Percentiles rank a stretch among this genome's conserved stretches.
phyloP scores from a whole-genome alignment of 139 green algal species.

The Zygnema cylindricum region DNA sequence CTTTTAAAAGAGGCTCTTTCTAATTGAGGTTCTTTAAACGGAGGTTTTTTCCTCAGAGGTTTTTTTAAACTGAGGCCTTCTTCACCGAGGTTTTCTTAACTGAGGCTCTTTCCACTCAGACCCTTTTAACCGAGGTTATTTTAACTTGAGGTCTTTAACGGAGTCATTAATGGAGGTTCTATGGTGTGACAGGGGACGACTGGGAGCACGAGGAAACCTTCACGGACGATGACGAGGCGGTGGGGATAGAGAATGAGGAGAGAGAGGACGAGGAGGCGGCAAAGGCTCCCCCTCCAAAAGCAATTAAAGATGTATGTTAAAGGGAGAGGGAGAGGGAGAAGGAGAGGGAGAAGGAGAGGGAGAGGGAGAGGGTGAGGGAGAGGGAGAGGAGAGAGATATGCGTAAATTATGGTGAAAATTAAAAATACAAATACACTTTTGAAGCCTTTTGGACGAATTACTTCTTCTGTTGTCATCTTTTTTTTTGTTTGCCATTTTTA shows the following conservation, averaged over 20 bases:
- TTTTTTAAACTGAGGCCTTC: no score
- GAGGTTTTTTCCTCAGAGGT: no score
- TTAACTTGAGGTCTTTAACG: not conserved
- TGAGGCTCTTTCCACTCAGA: no score
- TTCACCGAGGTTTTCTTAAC: no score
- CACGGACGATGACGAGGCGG: conserved; percentile 46
- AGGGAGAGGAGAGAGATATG: not conserved
- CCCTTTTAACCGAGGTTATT: not conserved
- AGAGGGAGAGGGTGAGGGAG: conserved; percentile 3
- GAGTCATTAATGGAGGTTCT: not conserved
- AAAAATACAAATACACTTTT: no score
- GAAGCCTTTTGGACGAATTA: no score
- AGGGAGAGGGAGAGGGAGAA: not conserved
- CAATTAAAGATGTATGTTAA: conserved; percentile 25
- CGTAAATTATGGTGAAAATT: no score
- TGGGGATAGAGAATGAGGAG: conserved; percentile 39
- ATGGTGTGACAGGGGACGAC: conserved; percentile 16
- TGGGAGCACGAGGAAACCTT: conserved; percentile 54
- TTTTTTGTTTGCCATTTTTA: no score
- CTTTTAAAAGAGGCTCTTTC: no score
- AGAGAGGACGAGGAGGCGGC: conserved; percentile 16
- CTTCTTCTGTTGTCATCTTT: no score
- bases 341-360: not conserved
- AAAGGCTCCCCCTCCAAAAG: conserved; percentile 14
- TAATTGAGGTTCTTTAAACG: no score